Conservation (phyloP, 306 rosid genomes). For the Dryas drummondii region DNA sequence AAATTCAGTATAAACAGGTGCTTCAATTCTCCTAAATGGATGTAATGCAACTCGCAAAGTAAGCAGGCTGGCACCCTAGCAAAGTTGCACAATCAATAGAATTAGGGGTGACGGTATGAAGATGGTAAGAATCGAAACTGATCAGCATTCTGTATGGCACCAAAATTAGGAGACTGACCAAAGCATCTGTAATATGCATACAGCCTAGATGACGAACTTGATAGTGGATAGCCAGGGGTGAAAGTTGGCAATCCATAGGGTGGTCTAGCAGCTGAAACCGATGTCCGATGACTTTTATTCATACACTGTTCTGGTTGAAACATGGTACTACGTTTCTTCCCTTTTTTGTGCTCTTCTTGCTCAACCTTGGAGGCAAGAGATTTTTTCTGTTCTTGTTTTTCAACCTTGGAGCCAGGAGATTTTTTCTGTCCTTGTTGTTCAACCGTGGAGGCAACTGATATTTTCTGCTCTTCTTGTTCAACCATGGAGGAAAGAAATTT, state of each 20-base stretch:
- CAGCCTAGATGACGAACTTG: neutral
- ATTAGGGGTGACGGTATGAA: neutral
- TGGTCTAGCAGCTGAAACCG: neutral
- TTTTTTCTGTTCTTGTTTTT: neutral
- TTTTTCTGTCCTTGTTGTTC: neutral
- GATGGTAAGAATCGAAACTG: neutral
- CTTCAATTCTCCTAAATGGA: neutral
- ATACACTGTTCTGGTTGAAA: neutral
- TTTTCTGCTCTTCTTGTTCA: neutral
- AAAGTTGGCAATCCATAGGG: neutral
- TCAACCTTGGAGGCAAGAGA: neutral
- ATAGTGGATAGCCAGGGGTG: neutral
- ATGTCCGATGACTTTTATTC: slow-evolving; percentile 11
- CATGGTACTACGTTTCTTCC: neutral
- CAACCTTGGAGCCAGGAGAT: neutral
- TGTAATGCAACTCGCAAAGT: neutral
- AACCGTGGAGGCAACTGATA: neutral
- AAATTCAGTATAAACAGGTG: neutral
- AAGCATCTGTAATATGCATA: neutral
- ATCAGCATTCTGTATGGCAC: neutral
- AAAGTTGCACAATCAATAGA: neutral
- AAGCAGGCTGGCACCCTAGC: neutral
- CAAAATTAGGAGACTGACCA: neutral
- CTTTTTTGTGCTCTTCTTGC: neutral
- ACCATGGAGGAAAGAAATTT: neutral